These are phyloP conservation scores for Tubosaeta sp. DNA, from an alignment of 768 basidiomycete species.

Conservation along the genomic window DNA sequence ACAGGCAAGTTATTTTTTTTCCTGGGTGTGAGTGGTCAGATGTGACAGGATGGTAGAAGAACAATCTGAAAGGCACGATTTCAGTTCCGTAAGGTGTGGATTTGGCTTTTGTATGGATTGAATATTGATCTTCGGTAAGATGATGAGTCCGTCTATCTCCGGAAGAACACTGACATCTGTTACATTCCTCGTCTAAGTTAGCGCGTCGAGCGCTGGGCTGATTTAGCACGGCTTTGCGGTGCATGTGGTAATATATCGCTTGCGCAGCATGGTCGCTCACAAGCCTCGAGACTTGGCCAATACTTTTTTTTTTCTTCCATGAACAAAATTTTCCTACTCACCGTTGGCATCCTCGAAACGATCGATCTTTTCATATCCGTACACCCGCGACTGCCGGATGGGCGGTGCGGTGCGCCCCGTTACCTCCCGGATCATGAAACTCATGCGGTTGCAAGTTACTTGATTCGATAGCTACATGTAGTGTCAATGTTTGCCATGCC, in stretches of 20 bases:
- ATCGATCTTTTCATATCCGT: constrained; percentile 31
- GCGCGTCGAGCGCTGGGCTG: constrained; percentile 8
- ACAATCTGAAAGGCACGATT: constrained; percentile 21
- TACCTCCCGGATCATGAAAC: constrained; percentile 28
- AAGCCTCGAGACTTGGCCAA: neutral
- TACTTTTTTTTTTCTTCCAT: constrained; percentile 1
- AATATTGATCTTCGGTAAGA: constrained; percentile 25
- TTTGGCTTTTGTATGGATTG: constrained; percentile 32
- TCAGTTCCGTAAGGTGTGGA: constrained; percentile 30
- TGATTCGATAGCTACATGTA: constrained; percentile 11
- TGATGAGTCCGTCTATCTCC: constrained; percentile 32
- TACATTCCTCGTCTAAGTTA: constrained; percentile 1
- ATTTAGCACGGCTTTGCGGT: constrained; percentile 11
- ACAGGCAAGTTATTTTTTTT: constrained; percentile 4
- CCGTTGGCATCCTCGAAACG: constrained; percentile 3
- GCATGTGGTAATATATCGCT: neutral
- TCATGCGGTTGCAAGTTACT: constrained; percentile 6
- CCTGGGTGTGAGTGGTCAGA: neutral
- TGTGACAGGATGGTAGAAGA: constrained; percentile 4
- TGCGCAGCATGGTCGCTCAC: neutral
- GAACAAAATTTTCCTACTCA: constrained; percentile 21
- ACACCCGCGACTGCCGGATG: constrained; percentile 28
- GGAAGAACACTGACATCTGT: constrained; percentile 17
- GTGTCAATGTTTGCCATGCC: constrained; percentile 15
- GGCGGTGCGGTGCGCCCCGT: constrained; percentile 18